Evolutionary conservation across 768 basidiomycete species (phyloP), one percentile per base, ranked within the genome.

Genomic region (Tulasnella sp.): DNA sequence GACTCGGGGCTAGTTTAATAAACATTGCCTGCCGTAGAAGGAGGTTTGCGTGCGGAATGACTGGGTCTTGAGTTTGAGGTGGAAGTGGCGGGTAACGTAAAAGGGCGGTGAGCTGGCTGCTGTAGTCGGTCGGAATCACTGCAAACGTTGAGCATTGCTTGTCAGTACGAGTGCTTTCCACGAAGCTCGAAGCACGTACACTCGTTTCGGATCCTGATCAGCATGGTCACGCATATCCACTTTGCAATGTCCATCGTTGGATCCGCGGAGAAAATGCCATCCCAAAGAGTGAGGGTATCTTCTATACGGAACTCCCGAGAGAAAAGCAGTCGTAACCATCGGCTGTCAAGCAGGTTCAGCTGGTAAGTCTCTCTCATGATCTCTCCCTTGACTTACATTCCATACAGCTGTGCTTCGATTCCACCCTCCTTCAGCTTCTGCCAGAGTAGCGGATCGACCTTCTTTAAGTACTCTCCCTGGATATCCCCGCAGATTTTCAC

Each of bases 331-430:
- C 97, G 86, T 11, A 98, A 83, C 95, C 95, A 98, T 36, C 97
- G 95, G 73, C 94, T 95, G 75, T 34, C 63, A 35, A 22, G 29
- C 66, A 64, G 29, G 74, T 68, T 77, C 16, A 7, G 64, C 29
- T 35, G 12, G 22, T 22, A 29, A 4, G 17, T 67, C 19, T 37
- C 75, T 69, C 74, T 63, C 39, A 7, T 29, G 16, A 36, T 22
- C 9, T 22, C 63, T 71, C 35, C 22, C 17, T 12, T 6, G 73
- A 81, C 92, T 79, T 80, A 95, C 91, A 98, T 95, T 72, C 93
- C 94, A 81, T 94, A 99, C 22, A 98, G 91, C 78, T 98, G 97
- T 5, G 95, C 95, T 79, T 99, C 97, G 47, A 98, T 89, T 6
- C 91, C 91, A 42, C 88, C 85, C 40, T 84, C 85, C 75, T 92